Base-by-base conservation (phyloP, 2,329 filamentous ascomycete genomes). In the Akanthomyces dipterigenus region DNA sequence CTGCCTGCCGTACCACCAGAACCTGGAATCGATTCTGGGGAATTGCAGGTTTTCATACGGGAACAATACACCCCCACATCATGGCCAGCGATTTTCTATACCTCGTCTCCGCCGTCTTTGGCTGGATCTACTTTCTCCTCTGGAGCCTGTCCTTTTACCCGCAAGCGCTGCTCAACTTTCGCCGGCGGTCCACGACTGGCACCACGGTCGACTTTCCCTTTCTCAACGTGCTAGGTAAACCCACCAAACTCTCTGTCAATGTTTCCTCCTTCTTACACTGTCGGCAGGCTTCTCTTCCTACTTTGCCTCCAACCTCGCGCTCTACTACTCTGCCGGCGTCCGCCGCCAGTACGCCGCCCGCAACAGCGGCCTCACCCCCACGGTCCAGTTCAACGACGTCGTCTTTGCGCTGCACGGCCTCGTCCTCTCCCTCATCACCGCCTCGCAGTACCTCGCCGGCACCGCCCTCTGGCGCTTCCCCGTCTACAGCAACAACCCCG, bases 121-220 rank as follows among this genome's bases (percentile, higher is more conserved):
- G 89, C 73, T 92, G 89, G 88, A 76, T 88, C 70, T 93, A 93
- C 75, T 88, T 85, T 65, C 65, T 87, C 54, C 86, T 83, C 74
- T 95, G 93, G 93, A 93, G 90, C 14, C 77, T 88, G 18, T 96
- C 91, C 18, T 98, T 97, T 77, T 98, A 98, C 73, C 93, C 93
- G 1, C 95, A 98, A 72, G 86, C 89, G 7, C 76, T 96, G 63
- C 82, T 91, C 64, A 98, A 97, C 80, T 88, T 82, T 72, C 80
- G 79, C 34, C 88, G 91, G 59, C 84, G 85, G 62, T 89, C 90
- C 9, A 97, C 93, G 5, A 82, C 85, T 22, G 95, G 95, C 45
- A 87, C 93, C 5, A 90, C 91, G 0, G 88, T 96, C 65, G 93
- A 97, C 73, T 97, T 96, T 70, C 91, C 91, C 20, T 81, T 89